Percentiles rank a stretch among this genome's conserved stretches.
Conservation (phyloP, 2,329 filamentous ascomycete species). For the Calonectria hawksworthii region DNA sequence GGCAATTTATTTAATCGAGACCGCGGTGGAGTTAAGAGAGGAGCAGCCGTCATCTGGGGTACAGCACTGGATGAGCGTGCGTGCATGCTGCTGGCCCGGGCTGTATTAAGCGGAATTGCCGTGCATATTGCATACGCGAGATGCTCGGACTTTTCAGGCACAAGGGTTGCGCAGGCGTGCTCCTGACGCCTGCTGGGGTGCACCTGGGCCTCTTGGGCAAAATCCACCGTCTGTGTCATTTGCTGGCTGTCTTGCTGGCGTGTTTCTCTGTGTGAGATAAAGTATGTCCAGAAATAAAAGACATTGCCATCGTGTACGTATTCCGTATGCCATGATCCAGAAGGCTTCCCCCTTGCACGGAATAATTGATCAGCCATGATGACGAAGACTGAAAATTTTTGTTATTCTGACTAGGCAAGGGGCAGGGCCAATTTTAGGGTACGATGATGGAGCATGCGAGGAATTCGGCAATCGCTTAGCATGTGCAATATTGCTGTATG, state of each 20-base stretch:
- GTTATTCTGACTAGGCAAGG: background rate
- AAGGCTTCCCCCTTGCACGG: conserved; percentile 13
- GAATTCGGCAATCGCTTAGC: conserved; percentile 12
- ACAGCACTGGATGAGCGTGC: conserved; percentile 34
- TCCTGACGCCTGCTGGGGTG: conserved; percentile 15
- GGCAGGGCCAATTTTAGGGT: conserved; percentile 2
- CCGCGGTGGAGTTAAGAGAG: conserved; percentile 35
- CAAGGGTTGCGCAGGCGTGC: conserved; percentile 4
- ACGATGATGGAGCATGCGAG: conserved; percentile 15
- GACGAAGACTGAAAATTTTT: background rate
- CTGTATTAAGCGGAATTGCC: conserved; percentile 32
- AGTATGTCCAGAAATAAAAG: background rate
- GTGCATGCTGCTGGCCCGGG: conserved; percentile 20
- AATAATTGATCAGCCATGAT: conserved; percentile 2
- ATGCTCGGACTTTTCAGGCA: conserved; percentile 6
- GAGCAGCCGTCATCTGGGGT: conserved; percentile 41
- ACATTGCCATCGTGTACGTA: background rate
- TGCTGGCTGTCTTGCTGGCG: background rate
- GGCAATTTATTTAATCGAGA: conserved; percentile 36
- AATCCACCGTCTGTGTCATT: conserved; percentile 17
- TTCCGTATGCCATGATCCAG: background rate
- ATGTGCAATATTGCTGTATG: background rate
- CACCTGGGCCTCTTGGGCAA: conserved; percentile 4
- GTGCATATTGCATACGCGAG: conserved; percentile 30
- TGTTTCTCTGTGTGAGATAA: conserved; percentile 22